Conservation (phyloP, 2,329 filamentous ascomycete genomes). For the Hirsutella rhossiliensis region DNA sequence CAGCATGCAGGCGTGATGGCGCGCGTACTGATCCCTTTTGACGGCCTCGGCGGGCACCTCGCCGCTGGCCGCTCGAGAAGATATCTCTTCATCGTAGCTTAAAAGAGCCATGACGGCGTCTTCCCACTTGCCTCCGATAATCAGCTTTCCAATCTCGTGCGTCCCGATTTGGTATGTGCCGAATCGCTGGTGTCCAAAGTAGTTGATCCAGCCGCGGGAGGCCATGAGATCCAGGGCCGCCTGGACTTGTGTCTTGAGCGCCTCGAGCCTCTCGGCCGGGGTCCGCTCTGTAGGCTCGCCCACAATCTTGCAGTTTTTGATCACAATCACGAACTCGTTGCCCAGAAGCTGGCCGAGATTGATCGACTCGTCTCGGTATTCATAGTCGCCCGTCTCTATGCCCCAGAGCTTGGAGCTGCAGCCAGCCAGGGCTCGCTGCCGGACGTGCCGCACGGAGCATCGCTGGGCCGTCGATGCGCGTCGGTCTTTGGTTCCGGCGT, state of each 20-base stretch:
- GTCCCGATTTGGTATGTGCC: constrained; percentile 81
- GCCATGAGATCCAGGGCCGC: constrained; percentile 55
- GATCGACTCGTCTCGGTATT: constrained; percentile 59
- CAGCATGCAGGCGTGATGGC: constrained; percentile 65
- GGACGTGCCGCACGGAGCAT: constrained; percentile 49
- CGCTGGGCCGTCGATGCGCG: constrained; percentile 78
- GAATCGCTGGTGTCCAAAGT: constrained; percentile 95
- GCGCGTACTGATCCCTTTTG: constrained; percentile 63
- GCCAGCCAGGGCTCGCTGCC: constrained; percentile 46
- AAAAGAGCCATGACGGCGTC: constrained; percentile 70
- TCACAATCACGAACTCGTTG: constrained; percentile 86
- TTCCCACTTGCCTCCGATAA: constrained; percentile 71
- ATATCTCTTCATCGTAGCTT: constrained; percentile 52
- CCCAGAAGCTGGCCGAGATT: constrained; percentile 75
- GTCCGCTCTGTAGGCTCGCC: constrained; percentile 17
- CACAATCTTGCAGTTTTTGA: constrained; percentile 67
- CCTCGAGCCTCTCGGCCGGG: constrained; percentile 15
- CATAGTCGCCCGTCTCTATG: constrained; percentile 67
- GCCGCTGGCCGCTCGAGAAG: constrained; percentile 29
- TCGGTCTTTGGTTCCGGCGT: constrained; percentile 82
- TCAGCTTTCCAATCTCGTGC: constrained; percentile 71
- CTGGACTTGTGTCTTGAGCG: constrained; percentile 29
- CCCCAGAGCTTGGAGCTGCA: constrained; percentile 53
- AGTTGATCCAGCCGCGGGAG: constrained; percentile 83
- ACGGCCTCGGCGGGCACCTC: constrained; percentile 32